A percentile compares a stretch with the other conserved stretches of the same genome.
Conservation (phyloP, 2,329 filamentous ascomycete genomes). For the Hymenoscyphus repandus region DNA sequence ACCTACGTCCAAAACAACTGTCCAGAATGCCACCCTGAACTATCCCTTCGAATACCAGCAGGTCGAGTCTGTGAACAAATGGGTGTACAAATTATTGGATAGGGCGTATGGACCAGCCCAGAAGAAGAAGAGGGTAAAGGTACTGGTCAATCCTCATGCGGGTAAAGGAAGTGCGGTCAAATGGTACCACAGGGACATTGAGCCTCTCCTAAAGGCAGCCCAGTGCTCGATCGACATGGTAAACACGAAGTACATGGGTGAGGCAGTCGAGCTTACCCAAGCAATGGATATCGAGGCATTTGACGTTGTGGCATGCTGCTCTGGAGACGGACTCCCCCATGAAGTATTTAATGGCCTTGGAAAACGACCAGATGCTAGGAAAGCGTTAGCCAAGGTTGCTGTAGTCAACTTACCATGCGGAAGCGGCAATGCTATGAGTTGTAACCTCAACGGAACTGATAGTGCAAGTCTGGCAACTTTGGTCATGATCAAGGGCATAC, state of each 20-base stretch:
- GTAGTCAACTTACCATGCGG: slow-evolving; percentile 87
- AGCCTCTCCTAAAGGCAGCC: slow-evolving; percentile 79
- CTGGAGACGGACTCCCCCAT: slow-evolving; percentile 85
- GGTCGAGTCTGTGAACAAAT: slow-evolving; percentile 36
- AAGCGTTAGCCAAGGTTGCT: slow-evolving; percentile 70
- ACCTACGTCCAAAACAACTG: slow-evolving; percentile 50
- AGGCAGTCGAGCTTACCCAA: slow-evolving; percentile 73
- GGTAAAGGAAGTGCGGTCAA: slow-evolving; percentile 73
- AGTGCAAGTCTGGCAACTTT: slow-evolving; percentile 72
- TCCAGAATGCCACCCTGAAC: slow-evolving; percentile 56
- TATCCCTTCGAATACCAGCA: slow-evolving; percentile 45
- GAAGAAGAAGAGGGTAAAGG: slow-evolving; percentile 71
- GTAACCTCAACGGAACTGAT: slow-evolving; percentile 80
- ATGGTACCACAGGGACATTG: slow-evolving; percentile 69
- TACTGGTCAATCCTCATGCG: slow-evolving; percentile 86
- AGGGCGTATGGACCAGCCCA: slow-evolving; percentile 67
- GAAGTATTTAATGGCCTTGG: slow-evolving; percentile 94
- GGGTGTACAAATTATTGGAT: slow-evolving; percentile 60
- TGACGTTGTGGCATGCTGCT: slow-evolving; percentile 84
- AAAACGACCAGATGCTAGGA: slow-evolving; percentile 66
- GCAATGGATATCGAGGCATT: slow-evolving; percentile 72
- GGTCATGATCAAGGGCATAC: slow-evolving; percentile 78
- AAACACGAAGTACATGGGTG: slow-evolving; percentile 64
- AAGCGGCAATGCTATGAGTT: slow-evolving; percentile 88
- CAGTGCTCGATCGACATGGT: slow-evolving; percentile 71